Evolutionary conservation across 106 monocot genomes (phyloP), one percentile per base, ranked within the genome.

Genomic region (Dendrobium nobile): DNA sequence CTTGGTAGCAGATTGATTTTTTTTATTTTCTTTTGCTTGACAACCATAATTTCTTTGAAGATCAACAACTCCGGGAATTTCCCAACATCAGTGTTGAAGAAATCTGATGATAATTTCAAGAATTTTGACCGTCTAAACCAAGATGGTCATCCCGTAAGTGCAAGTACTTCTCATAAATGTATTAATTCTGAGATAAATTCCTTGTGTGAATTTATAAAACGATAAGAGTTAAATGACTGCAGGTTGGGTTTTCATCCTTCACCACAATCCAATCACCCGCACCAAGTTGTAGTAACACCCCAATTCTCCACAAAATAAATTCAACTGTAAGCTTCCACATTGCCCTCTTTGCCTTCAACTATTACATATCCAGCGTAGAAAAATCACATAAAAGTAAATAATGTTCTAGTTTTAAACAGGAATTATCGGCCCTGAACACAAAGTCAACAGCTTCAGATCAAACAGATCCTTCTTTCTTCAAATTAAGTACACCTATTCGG

Each of bases 131-230:
- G 37, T 43, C 54, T 82, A 19, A 26, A 37, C 33, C 31, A 16
- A n/a, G 75, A 79, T 0, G 76, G 68, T 13, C 54, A 82, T 9
- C 17, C 33, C 76, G 86, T 86, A 86, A 73, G 73, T 81, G 51
- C 42, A 86, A 73, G 73, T 81, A 2, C 42, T 43, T 43, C 43
- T 41, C 42, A 4, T n/a, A 44, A 74, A 70, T 5, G 13, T 74
- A 20, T 17, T 41, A 44, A 18, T 19, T 74, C 5, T 74, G 8
- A 7, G 2, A 70, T 31, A 28, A 77, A 70, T 61, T 61, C 61
- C 20, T 61, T 22, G 0, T 22, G n/a, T 4, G n/a, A 61, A 22
- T 22, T n/a, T 54, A 26, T 22, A n/a, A 19, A 0, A 37, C 37
- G 37, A 37, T 37, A 37, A 37, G 28, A 44, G 3, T 20, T 41